phyloP scores from a whole-genome alignment of 805 yeast genomes.

The Hanseniaspora mollemarum region DNA sequence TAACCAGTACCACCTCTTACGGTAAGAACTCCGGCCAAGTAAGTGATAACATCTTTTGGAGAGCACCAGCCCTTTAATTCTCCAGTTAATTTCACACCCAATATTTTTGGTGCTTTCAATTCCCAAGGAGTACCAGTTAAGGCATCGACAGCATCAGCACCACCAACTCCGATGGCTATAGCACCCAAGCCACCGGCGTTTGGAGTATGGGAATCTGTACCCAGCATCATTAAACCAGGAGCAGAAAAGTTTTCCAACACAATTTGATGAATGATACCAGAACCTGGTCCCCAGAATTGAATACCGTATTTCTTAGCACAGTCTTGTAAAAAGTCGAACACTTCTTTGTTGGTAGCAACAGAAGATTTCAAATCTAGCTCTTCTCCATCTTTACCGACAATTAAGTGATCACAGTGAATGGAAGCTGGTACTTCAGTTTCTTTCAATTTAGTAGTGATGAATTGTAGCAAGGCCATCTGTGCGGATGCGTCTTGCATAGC shows the following conservation, averaged over 20 bases:
- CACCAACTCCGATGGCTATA: constrained; percentile 98
- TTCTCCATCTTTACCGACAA: constrained; percentile 93
- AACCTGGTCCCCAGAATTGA: constrained; percentile 98
- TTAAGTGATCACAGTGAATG: constrained; percentile 95
- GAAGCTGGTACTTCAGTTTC: constrained; percentile 86
- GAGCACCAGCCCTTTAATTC: constrained; percentile 85
- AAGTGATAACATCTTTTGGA: constrained; percentile 92
- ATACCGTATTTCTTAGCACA: constrained; percentile 93
- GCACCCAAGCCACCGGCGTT: constrained; percentile 99
- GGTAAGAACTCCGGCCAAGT: constrained; percentile 82
- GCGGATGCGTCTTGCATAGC: constrained; percentile 99
- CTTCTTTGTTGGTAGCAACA: constrained; percentile 80
- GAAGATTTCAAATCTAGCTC: constrained; percentile 70
- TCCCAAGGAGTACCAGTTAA: constrained; percentile 98
- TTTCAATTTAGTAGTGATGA: constrained; percentile 91
- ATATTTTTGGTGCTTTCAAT: constrained; percentile 87
- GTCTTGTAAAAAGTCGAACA: constrained; percentile 82
- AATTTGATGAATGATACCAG: constrained; percentile 97
- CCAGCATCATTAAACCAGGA: constrained; percentile 94
- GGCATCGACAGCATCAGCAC: constrained; percentile 99
- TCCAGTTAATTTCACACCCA: constrained; percentile 92
- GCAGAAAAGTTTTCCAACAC: constrained; percentile 92
- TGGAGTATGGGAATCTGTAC: constrained; percentile 98
- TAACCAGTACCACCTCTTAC: constrained; percentile 98
- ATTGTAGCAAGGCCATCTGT: constrained; percentile 96